These are phyloP conservation scores for Ophiostoma fasciatum DNA, from an alignment of 2,329 filamentous ascomycete species.

Conservation along the genomic window DNA sequence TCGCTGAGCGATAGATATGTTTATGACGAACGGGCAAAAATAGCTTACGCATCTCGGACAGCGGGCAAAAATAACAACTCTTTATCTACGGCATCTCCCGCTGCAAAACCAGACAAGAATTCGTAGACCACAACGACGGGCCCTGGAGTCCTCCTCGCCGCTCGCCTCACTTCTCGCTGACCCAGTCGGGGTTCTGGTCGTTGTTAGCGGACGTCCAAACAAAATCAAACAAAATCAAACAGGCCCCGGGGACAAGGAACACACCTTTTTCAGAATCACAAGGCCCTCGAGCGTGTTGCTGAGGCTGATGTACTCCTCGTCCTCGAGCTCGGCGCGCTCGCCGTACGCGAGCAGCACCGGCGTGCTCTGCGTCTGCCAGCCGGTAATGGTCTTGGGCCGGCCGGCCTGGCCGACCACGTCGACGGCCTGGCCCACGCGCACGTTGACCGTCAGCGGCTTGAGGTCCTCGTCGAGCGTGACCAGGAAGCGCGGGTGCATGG, in stretches of 20 bases:
- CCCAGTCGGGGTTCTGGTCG: conserved; percentile 40
- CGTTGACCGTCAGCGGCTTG: conserved; percentile 86
- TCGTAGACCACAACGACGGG: neutral
- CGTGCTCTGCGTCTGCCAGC: conserved; percentile 99
- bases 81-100: no score
- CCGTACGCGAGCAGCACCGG: conserved; percentile 89
- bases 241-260: neutral
- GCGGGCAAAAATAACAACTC: no score
- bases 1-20: no score
- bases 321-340: conserved; percentile 89
- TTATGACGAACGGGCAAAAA: no score
- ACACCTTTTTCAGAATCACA: conserved; percentile 89
- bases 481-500: conserved; percentile 93
- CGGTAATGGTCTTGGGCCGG: conserved; percentile 95
- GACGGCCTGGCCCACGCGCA: conserved; percentile 92
- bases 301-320: conserved; percentile 90
- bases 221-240: neutral
- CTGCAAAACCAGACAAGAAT: no score
- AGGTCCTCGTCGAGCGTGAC: conserved; percentile 92
- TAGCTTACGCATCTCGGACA: no score
- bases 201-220: neutral
- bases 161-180: conserved; percentile 27
- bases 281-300: conserved; percentile 86
- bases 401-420: conserved; percentile 96
- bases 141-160: neutral